Conservation (phyloP, 2,329 filamentous ascomycete genomes). For the Calonectria naviculata region DNA sequence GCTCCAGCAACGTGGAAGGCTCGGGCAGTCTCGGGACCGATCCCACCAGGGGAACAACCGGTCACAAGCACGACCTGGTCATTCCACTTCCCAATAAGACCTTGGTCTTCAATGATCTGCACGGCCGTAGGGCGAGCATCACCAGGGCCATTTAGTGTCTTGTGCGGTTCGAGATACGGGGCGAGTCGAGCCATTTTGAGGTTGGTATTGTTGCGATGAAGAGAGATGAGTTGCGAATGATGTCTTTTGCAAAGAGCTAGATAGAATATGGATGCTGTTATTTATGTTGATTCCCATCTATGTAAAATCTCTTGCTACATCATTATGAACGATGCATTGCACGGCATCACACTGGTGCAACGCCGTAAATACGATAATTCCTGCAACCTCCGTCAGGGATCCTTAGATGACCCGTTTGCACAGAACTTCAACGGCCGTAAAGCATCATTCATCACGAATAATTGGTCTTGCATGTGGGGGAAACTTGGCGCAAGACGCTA, state of each 20-base stretch:
- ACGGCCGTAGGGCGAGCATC: no score
- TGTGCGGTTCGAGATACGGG: neutral
- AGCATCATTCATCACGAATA: neutral
- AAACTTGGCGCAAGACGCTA: neutral
- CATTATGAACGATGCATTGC: neutral
- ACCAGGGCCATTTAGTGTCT: neutral
- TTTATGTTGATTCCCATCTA: neutral
- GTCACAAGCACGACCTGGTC: neutral
- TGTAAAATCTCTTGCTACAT: neutral
- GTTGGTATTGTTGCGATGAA: neutral
- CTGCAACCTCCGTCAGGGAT: neutral
- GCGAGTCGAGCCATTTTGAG: neutral
- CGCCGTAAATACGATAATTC: neutral
- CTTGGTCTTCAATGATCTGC: neutral
- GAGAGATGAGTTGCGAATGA: neutral
- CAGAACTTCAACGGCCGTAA: no score
- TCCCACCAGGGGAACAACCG: neutral
- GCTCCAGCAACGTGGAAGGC: neutral
- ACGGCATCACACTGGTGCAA: neutral
- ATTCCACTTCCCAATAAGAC: neutral
- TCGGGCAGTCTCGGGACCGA: neutral
- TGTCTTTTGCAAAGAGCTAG: neutral
- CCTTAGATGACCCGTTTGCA: neutral
- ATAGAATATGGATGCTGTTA: neutral
- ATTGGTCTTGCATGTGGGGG: neutral